Conservation (phyloP, 257 asterid genomes). For the Vinca minor region DNA sequence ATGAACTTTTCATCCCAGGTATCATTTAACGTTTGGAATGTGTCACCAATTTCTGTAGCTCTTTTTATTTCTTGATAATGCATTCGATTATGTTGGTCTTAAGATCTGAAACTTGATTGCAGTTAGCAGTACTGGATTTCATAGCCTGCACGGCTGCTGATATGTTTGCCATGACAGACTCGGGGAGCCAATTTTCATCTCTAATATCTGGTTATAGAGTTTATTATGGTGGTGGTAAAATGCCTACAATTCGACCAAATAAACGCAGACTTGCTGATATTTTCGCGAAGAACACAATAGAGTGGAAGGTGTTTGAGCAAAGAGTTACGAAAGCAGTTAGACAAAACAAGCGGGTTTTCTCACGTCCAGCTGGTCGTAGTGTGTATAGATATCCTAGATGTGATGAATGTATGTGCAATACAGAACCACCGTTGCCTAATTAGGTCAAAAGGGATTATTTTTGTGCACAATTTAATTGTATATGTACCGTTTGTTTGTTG, state of each 20-base stretch:
- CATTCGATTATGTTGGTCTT: not conserved
- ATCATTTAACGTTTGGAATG: not conserved
- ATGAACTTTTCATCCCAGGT: constrained; percentile 91
- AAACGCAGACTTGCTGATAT: constrained; percentile 93
- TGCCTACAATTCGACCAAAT: constrained; percentile 95
- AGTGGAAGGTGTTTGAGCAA: constrained; percentile 82
- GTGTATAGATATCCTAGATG: constrained; percentile 92
- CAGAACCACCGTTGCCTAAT: constrained; percentile 18
- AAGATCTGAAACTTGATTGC: constrained; percentile 23
- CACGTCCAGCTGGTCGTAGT: constrained; percentile 85
- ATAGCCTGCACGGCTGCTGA: constrained; percentile 88
- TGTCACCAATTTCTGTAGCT: not conserved
- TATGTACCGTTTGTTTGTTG: not conserved
- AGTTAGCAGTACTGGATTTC: constrained; percentile 96
- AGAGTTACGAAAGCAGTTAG: constrained; percentile 91
- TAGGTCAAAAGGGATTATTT: not conserved
- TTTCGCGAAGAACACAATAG: constrained; percentile 78
- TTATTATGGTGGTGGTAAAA: constrained; percentile 75
- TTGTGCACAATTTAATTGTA: not conserved
- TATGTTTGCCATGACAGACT: constrained; percentile 92
- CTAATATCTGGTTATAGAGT: constrained; percentile 81
- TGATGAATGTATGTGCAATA: constrained; percentile 70
- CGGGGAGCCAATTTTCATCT: constrained; percentile 95
- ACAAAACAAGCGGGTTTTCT: constrained; percentile 82
- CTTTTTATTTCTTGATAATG: not conserved